Base-by-base conservation (phyloP, 306 rosid genomes). In the Acacia acuminata region DNA sequence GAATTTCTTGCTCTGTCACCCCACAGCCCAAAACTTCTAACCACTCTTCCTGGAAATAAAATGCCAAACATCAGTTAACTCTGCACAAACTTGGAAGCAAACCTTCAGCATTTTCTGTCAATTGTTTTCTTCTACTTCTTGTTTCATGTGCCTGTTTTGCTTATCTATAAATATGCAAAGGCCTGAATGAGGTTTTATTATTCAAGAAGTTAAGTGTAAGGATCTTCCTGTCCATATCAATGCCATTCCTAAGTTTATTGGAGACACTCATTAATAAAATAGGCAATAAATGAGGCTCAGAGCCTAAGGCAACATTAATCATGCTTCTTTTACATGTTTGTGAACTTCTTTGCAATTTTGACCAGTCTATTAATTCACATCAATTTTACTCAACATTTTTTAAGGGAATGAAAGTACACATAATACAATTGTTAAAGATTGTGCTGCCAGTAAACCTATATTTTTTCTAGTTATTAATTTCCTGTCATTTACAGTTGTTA, bases 1-100 rank as follows among this genome's bases (percentile, higher is more conserved):
- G 86, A 86, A 96, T 96, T 79, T 96, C 97, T 91, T 94, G 97
- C 86, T 96, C 98, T 65, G 94, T 94, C 88, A 94, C 99, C 77
- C 99, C 98, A 77, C 99, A 91, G 74, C 99, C 98, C 91, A 96
- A 88, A 75, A 96, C 99, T 84, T 96, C 99, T 83, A 96, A 69
- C 98, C 98, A 96, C n/a, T 89, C 87, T 55, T 89, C 99, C 99
- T 96, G 89, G 61, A 40, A 40, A 79, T 64, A 56, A 71, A 22
- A 79, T 38, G 70, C 30, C 34, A 36, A 78, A 67, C 22, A 75
- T 81, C 72, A 75, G 47, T 32, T 48, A 16, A 76, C 55, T n/a
- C 40, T 5, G 38, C 50, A 78, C 36, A 66, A 82, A 70, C 51
- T 40, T 20, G 42, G 58, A 73, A 65, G 34, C 20, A 43, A 44